Conservation (phyloP, 1,284 basidiomycete genomes). For the Papiliotrema laurentii region DNA sequence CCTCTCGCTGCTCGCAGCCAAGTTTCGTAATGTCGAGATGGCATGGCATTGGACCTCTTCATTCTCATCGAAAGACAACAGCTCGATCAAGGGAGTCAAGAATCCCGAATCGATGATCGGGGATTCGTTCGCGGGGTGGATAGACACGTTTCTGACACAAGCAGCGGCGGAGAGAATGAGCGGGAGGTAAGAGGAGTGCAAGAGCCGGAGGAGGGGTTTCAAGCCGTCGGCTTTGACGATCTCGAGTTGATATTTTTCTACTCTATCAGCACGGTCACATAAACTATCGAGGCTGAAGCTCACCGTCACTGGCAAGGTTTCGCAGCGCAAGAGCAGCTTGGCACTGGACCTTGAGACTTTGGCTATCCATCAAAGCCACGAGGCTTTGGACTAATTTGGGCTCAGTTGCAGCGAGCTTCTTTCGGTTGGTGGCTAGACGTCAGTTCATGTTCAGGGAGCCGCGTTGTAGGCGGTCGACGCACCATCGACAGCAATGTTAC, state of each 20-base stretch:
- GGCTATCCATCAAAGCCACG: constrained; percentile 94
- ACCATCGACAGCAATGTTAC: constrained; percentile 98
- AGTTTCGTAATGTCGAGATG: constrained; percentile 95
- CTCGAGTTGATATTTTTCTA: constrained; percentile 98
- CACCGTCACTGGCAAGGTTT: constrained; percentile 95
- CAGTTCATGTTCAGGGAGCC: background rate
- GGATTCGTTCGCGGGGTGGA: constrained; percentile 97
- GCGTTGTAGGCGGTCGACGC: constrained; percentile 19
- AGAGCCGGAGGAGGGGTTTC: constrained; percentile 82
- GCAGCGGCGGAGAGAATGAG: constrained; percentile 97
- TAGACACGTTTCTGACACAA: constrained; percentile 98
- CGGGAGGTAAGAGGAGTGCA: constrained; percentile 97
- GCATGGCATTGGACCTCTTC: constrained; percentile 99
- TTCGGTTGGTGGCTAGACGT: constrained; percentile 70
- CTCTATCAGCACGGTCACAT: background rate
- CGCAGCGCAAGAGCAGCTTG: constrained; percentile 94
- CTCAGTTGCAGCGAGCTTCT: constrained; percentile 91
- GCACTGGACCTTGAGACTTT: constrained; percentile 97
- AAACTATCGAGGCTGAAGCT: constrained; percentile 16
- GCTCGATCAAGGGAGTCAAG: constrained; percentile 89
- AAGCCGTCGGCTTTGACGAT: constrained; percentile 96
- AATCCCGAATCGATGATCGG: constrained; percentile 99
- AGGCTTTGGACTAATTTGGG: constrained; percentile 93
- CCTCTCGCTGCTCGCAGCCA: constrained; percentile 95
- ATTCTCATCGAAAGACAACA: constrained; percentile 96